Base-by-base conservation (phyloP, 805 yeast species). In the Wickerhamiella domercqiae region DNA sequence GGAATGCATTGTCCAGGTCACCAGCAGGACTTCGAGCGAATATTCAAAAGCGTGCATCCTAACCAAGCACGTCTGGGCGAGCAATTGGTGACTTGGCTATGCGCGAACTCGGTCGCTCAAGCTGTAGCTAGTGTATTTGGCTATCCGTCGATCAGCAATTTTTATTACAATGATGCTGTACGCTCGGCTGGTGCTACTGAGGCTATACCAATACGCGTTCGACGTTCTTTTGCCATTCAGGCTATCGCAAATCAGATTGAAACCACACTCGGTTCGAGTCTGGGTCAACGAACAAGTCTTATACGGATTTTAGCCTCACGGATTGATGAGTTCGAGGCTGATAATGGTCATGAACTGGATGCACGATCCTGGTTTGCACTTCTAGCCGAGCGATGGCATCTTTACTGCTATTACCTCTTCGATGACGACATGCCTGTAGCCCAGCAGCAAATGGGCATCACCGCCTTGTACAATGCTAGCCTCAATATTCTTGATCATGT, bases 121-220 rank as follows among this genome's bases (percentile, higher is more conserved):
- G 71, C 78, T 2, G 75, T 90, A 43, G 94, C 94, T 3, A 74
- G 93, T 2, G 77, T 93, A 7, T 83, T 84, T 60, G 98, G 98
- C 15, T 86, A 79, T 52, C 98, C 97, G 0, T 83, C 93, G 0
- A 84, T 83, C 57, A 86, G 81, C 3, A 81, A 77, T 41, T 80
- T 84, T 51, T 94, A 83, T 53, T 30, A 30, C 33, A 67, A 77
- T 19, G 67, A 83, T 1, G 70, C 78, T 32, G 64, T 70, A 7
- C 69, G 66, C 9, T 14, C 33, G n/a, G 16, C 21, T 9, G 33
- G 21, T 6, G 21, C 16, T 13, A 30, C 20, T 20, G 11, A 24
- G 11, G 63, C 60, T 18, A 59, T 80, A 16, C 80, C 87, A 1
- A 52, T 57, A 14, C 59, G 71, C n/a, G 65, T 87, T 32, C 67